These are phyloP conservation scores for Gelatoporia subvermispora DNA, from an alignment of 768 basidiomycete genomes.

Conservation along the genomic window DNA sequence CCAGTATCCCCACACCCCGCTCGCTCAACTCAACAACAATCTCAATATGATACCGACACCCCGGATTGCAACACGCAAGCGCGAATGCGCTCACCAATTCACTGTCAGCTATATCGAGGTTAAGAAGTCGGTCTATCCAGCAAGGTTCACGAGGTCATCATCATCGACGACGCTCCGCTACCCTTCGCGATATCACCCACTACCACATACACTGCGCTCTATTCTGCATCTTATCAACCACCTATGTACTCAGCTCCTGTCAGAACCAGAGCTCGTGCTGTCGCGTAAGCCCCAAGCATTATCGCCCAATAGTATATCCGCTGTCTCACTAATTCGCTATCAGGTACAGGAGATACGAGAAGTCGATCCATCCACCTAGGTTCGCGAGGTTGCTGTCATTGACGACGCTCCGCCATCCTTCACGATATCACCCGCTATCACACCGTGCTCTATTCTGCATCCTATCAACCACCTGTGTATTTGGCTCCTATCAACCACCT, in stretches of 20 bases:
- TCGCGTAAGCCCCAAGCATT: slow-evolving; percentile 80
- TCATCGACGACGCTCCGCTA: slow-evolving; percentile 88
- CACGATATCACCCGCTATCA: slow-evolving; percentile 71
- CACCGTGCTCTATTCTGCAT: slow-evolving; percentile 67
- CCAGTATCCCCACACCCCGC: slow-evolving; percentile 58
- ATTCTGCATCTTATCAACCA: slow-evolving; percentile 77
- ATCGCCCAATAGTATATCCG: too few relatives aligned
- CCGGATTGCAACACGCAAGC: slow-evolving; percentile 69
- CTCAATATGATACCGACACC: slow-evolving; percentile 60
- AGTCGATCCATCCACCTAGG: slow-evolving; percentile 70
- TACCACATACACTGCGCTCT: slow-evolving; percentile 57
- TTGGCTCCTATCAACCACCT: slow-evolving; percentile 80
- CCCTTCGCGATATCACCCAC: slow-evolving; percentile 78
- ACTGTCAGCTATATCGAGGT: slow-evolving; percentile 86
- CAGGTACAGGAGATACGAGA: too few relatives aligned
- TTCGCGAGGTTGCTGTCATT: slow-evolving; percentile 87
- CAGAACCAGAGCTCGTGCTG: slow-evolving; percentile 79
- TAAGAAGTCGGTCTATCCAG: slow-evolving; percentile 79
- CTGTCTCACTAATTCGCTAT: too few relatives aligned
- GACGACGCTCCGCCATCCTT: slow-evolving; percentile 87
- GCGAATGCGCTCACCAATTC: slow-evolving; percentile 76
- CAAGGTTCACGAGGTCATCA: slow-evolving; percentile 77
- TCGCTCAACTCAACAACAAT: slow-evolving; percentile 40
- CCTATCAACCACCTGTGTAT: too few relatives aligned
- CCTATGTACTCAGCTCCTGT: slow-evolving; percentile 72